phyloP scores from a whole-genome alignment of 257 asterid species.

The Gentiana straminea region DNA sequence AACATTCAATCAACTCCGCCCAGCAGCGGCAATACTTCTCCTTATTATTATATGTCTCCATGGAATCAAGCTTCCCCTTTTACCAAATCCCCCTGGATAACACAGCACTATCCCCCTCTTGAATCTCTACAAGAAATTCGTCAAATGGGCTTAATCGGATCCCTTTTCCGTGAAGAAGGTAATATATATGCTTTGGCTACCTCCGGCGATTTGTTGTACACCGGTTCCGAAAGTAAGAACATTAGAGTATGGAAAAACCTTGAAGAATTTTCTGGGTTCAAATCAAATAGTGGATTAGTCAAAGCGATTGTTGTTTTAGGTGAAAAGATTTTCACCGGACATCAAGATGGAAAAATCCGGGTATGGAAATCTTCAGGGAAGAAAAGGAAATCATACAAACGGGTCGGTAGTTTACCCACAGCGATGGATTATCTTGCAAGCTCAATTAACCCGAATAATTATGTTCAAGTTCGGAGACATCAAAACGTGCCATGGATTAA shows the following conservation, averaged over 20 bases:
- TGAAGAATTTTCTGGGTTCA: slow-evolving; percentile 61
- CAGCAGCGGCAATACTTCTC: slow-evolving; percentile 41
- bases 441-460: slow-evolving; percentile 59
- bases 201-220: slow-evolving; percentile 44
- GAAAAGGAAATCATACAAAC: slow-evolving; percentile 25
- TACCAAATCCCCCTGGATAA: slow-evolving; percentile 64
- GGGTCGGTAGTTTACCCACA: slow-evolving; percentile 68
- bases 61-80: slow-evolving; percentile 72
- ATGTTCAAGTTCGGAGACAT: slow-evolving; percentile 46
- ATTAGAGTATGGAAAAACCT: slow-evolving; percentile 70
- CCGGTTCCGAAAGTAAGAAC: slow-evolving; percentile 83
- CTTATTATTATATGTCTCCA: slow-evolving; percentile 49
- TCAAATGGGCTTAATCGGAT: slow-evolving; percentile 37
- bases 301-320: slow-evolving; percentile 56
- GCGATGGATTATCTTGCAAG: slow-evolving; percentile 47
- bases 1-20: slow-evolving; percentile 22
- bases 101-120: slow-evolving; percentile 19
- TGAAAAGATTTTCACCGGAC: slow-evolving; percentile 65
- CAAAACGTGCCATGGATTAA: slow-evolving; percentile 69
- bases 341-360: slow-evolving; percentile 81
- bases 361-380: slow-evolving; percentile 48
- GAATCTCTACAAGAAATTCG: slow-evolving; percentile 10
- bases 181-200: slow-evolving; percentile 70
- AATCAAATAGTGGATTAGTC: slow-evolving; percentile 68
- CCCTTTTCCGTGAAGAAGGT: slow-evolving; percentile 59